Base-by-base conservation (phyloP, 352 stramenopile genomes). In the Phytophthora tubulina region DNA sequence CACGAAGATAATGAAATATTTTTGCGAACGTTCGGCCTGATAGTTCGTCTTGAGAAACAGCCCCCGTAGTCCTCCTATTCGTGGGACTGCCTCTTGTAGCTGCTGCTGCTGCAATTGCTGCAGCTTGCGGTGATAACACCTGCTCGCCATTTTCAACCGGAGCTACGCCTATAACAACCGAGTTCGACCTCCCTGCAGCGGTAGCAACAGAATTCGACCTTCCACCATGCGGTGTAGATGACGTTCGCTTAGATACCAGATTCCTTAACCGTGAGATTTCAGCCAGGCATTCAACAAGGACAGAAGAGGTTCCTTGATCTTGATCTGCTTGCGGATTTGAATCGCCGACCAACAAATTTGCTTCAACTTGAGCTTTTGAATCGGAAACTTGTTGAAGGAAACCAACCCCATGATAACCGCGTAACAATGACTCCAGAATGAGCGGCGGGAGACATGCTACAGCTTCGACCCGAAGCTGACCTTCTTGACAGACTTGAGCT, bases 401-500 rank as follows among this genome's bases (percentile, higher is more conserved):
- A 0, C 86, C 86, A 38, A 91, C 74, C 44, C 71, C 81, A 64
- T 92, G 82, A 46, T 86, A 89, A 9, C 79, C 79, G 9, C 86
- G 79, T 21, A 94, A 59, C 15, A 94, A 67, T 14, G 86, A 92
- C 58, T 92, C 85, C 11, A 94, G 75, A 8, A 94, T 79, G 21
- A 92, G 78, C 8, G 82, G 76, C 0, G 83, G 84, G 2, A 94
- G 42, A 60, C 88, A 90, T 4, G 85, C 84, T 36, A 76, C 83
- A 27, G 84, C 84, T 70, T 92, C 86, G 3, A 89, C 83, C 1
- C 85, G 81, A 6, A 94, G 59, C 55, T 92, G 83, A 1, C 81
- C 82, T 70, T 94, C 86, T 33, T 84, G 81, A 4, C 78, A 89
- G 11, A 94, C 80, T 3, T 85, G 59, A 10, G 67, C 73, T 46